Base-by-base conservation (phyloP, 306 rosid species). In the Prunus kanzakura region DNA sequence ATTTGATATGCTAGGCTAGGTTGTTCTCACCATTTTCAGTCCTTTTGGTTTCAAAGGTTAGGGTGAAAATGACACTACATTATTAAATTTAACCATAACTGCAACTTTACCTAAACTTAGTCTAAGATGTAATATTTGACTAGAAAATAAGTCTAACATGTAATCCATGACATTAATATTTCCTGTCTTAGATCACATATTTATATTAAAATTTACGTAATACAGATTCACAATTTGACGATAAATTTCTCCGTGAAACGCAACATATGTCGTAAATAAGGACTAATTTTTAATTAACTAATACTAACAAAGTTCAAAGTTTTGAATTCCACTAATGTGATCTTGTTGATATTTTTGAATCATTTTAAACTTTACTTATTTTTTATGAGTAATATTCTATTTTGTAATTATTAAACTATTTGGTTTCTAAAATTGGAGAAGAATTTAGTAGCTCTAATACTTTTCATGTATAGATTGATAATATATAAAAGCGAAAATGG, bases 91-190 rank as follows among this genome's bases (percentile, higher is more conserved):
- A 6, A 45, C 29, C 10, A 32, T 18, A 41, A 55, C 41, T 49
- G 71, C 64, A 78, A 78, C 55, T 43, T 64, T 41, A 78, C 25
- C 82, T 18, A 71, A 62, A 52, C 18, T 27, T 22, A 50, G 61
- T 23, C 46, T 5, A 69, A 47, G 45, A 29, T 16, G 14, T 51
- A 70, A 54, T 71, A 71, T 19, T 56, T 13, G 65, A 54, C 32
- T 52, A 51, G 22, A 25, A 71, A 71, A 52, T 6, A 12, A 71
- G 64, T 54, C 49, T n/a, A 54, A 49, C 22, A 56, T 13, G 65
- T 15, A 38, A 62, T 27, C 2, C 3, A 56, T 56, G 14, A 7
- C 62, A 20, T 64, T 2, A 14, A n/a, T 19, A 11, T 64, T 38
- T 2, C 7, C 64, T 27, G 6, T 38, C 43, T 38, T 0, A 38